Percentiles rank a stretch among this genome's conserved stretches.
phyloP scores from a whole-genome alignment of 1,139 yeast genomes.

The Yamadazyma jaroonii region DNA sequence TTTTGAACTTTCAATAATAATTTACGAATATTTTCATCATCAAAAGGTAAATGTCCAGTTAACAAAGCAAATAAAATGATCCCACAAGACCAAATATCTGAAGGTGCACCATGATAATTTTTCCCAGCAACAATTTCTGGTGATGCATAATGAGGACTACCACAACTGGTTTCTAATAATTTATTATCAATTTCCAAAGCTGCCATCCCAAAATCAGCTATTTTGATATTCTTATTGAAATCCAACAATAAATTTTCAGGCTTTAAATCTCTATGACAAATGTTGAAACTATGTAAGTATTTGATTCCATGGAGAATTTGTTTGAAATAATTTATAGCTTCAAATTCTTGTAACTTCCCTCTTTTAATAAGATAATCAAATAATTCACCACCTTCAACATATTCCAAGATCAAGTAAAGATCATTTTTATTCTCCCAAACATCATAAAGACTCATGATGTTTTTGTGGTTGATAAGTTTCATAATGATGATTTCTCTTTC shows the following conservation, averaged over 20 bases:
- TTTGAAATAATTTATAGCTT: constrained; percentile 85
- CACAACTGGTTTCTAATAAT: constrained; percentile 91
- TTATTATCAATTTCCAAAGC: constrained; percentile 87
- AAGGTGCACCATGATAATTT: constrained; percentile 93
- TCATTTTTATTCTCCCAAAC: constrained; percentile 99
- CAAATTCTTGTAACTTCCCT: constrained; percentile 84
- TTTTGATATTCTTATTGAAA: constrained; percentile 82
- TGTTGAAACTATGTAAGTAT: constrained; percentile 91
- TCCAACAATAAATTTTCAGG: constrained; percentile 92
- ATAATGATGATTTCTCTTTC: constrained; percentile 94
- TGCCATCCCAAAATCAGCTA: constrained; percentile 99
- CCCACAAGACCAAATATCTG: constrained; percentile 99
- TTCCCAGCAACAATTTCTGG: constrained; percentile 97
- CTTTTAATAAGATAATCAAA: constrained; percentile 87
- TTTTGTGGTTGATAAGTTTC: constrained; percentile 89
- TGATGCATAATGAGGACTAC: constrained; percentile 97
- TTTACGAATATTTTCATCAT: constrained; percentile 89
- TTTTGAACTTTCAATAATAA: constrained; percentile 85
- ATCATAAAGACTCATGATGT: constrained; percentile 92
- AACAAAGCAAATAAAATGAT: constrained; percentile 87
- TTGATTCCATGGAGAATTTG: constrained; percentile 91
- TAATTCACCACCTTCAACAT: constrained; percentile 96
- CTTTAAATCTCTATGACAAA: constrained; percentile 92
- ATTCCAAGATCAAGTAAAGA: constrained; percentile 84
- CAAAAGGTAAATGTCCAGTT: constrained; percentile 95